Evolutionary conservation across 768 basidiomycete species (phyloP).

Genomic region (Cystobasidiopsis lactophilus): DNA sequence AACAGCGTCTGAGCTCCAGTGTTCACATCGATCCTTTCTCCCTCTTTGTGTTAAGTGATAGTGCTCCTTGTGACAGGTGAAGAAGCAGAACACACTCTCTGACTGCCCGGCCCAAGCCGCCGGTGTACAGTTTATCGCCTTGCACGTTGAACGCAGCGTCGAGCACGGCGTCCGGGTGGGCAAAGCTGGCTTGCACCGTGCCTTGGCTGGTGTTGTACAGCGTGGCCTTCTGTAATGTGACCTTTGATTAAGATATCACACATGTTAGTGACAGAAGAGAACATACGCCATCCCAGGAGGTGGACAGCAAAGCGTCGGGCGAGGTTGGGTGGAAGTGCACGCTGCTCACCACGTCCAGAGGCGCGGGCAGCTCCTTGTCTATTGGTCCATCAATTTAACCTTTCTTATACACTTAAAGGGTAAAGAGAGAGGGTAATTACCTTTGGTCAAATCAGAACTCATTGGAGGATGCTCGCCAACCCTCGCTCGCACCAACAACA

Average conservation of each 20-base stretch:
- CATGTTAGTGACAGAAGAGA: constrained; percentile 21
- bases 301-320: constrained; percentile 55
- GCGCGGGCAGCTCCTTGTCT: constrained; percentile 9
- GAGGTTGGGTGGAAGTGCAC: constrained; percentile 59
- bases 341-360: constrained; percentile 20
- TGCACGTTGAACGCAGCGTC: constrained; percentile 44
- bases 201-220: constrained; percentile 36
- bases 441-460: too few relatives aligned
- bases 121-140: constrained; percentile 49
- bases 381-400: neutral
- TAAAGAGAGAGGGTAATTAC: too few relatives aligned
- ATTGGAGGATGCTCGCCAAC: too few relatives aligned
- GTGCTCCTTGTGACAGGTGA: neutral
- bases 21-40: constrained; percentile 49
- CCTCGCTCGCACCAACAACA: too few relatives aligned
- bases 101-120: constrained; percentile 64
- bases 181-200: constrained; percentile 32
- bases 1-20: constrained; percentile 49
- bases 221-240: constrained; percentile 34
- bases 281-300: constrained; percentile 51
- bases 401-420: too few relatives aligned
- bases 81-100: constrained; percentile 40
- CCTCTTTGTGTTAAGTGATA: too few relatives aligned
- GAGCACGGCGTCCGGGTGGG: constrained; percentile 62
- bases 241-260: constrained; percentile 24